phyloP scores from a whole-genome alignment of 2,329 filamentous ascomycete species.

The Phymatotrichopsis omnivora region DNA sequence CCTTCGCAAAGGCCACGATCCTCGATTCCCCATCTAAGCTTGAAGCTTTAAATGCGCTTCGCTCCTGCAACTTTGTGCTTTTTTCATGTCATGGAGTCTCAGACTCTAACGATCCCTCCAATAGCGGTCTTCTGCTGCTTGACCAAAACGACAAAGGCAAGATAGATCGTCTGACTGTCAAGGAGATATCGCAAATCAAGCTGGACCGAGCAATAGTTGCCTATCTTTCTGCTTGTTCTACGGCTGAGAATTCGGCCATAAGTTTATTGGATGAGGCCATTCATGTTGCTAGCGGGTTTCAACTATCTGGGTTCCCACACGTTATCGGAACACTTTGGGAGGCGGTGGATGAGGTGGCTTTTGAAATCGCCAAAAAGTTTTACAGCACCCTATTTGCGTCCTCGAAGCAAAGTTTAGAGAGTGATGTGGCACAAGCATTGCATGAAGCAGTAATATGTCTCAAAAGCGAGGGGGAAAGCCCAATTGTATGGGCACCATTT shows the following conservation, averaged over 20 bases:
- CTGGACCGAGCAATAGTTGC: slow-evolving; percentile 7
- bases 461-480: no score
- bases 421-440: no score
- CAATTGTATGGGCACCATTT: not conserved
- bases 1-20: not conserved
- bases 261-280: slow-evolving; percentile 34
- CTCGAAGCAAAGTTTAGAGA: no score
- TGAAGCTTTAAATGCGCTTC: not conserved
- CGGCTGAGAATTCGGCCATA: slow-evolving; percentile 30
- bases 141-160: not conserved
- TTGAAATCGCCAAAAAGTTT: slow-evolving; percentile 30
- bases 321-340: slow-evolving; percentile 35
- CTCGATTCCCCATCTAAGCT: not conserved
- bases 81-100: slow-evolving; percentile 18
- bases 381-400: slow-evolving; percentile 28
- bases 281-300: slow-evolving; percentile 35
- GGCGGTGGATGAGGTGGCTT: slow-evolving; percentile 28
- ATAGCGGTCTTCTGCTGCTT: slow-evolving; percentile 11
- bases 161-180: slow-evolving; percentile 3
- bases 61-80: not conserved
- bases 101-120: slow-evolving; percentile 4
- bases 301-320: slow-evolving; percentile 35
- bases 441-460: no score
- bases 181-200: slow-evolving; percentile 2
- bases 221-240: slow-evolving; percentile 33